Percentiles rank a stretch among this genome's conserved stretches.
These are phyloP conservation scores for Ophiostoma populinum DNA, from an alignment of 2,329 filamentous ascomycete genomes.

Conservation along the genomic window DNA sequence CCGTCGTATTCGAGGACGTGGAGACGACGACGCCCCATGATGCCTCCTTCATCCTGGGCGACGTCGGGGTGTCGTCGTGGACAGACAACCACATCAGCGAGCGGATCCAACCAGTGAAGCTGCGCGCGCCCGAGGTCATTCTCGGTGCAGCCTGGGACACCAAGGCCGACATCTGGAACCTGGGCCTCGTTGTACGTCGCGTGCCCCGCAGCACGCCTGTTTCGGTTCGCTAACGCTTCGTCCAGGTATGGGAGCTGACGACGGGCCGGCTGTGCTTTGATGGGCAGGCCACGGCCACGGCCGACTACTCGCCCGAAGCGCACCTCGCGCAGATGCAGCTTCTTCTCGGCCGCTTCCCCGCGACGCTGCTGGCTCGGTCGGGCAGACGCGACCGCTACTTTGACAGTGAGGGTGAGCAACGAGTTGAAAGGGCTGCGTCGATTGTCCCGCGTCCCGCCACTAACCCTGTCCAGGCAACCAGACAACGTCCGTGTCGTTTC, in stretches of 20 bases:
- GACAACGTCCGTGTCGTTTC: too few relatives aligned
- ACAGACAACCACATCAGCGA: not conserved
- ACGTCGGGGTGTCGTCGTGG: constrained; percentile 4
- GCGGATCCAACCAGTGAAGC: constrained; percentile 5
- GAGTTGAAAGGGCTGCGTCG: too few relatives aligned
- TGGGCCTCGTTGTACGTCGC: not conserved
- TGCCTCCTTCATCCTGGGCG: constrained; percentile 2
- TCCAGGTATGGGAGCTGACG: constrained; percentile 1
- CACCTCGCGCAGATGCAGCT: constrained; percentile 4
- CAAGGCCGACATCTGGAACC: constrained; percentile 5
- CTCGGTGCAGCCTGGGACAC: not conserved
- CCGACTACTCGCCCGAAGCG: constrained; percentile 1
- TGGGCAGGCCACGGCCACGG: constrained; percentile 1
- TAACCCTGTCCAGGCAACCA: too few relatives aligned
- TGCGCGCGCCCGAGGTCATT: constrained; percentile 4
- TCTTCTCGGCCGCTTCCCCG: constrained; percentile 1
- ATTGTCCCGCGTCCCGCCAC: too few relatives aligned
- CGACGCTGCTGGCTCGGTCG: not conserved
- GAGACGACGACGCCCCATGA: not conserved
- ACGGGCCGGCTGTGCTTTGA: constrained; percentile 6
- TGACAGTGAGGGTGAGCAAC: too few relatives aligned
- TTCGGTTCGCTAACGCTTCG: not conserved
- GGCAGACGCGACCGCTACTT: too few relatives aligned
- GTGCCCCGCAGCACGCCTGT: not conserved
- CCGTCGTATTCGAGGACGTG: not conserved